phyloP scores from a whole-genome alignment of 345 rosid genomes.

The Eucalyptus curtisii region DNA sequence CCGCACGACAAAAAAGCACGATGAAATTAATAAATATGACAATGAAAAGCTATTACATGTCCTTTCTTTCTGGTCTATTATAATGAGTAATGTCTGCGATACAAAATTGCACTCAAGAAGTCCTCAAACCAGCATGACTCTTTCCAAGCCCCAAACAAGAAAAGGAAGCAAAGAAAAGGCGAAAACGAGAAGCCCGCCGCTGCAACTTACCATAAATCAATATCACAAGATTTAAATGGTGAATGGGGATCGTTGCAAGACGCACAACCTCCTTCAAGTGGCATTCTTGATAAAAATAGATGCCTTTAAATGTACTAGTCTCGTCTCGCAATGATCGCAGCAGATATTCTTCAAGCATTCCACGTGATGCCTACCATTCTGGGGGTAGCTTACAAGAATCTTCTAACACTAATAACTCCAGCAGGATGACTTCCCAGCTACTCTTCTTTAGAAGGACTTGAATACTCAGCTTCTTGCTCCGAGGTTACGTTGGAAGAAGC shows the following conservation, averaged over 20 bases:
- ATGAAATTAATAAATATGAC: not conserved
- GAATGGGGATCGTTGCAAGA: not conserved
- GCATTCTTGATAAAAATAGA: not conserved
- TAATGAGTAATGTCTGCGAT: not conserved
- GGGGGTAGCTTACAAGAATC: not conserved
- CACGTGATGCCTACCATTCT: not conserved
- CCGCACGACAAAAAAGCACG: not conserved
- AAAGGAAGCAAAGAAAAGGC: not conserved
- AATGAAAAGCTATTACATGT: not conserved
- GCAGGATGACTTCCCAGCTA: conserved; percentile 1
- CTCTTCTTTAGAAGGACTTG: conserved; percentile 40
- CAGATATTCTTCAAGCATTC: not conserved
- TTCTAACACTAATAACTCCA: not conserved
- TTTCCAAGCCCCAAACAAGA: not conserved
- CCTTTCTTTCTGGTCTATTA: not conserved
- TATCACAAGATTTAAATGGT: not conserved
- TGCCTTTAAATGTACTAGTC: not conserved
- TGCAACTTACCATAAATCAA: not conserved
- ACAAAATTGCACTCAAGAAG: not conserved
- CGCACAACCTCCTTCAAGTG: not conserved
- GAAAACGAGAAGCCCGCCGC: not conserved
- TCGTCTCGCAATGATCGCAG: not conserved
- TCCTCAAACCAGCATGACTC: not conserved
- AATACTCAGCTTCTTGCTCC: conserved; percentile 19
- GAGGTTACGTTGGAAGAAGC: conserved; percentile 36